Evolutionary conservation across 352 stramenopile species (phyloP), one percentile per base, ranked within the genome.

Genomic region (Pythium aristosporum): DNA sequence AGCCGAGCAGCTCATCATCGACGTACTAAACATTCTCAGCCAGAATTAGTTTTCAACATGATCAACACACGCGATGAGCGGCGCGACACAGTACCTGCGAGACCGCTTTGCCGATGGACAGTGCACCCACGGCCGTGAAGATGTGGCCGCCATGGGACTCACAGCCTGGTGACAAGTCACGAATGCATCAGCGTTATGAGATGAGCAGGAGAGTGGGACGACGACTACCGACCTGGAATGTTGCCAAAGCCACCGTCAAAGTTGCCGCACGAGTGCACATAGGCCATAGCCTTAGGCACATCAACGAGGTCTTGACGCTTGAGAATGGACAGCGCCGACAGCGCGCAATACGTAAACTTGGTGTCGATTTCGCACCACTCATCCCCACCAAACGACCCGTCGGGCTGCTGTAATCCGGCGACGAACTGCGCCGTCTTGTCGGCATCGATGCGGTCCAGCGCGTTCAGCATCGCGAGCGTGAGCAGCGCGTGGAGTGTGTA

Each of bases 401-500:
- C 97, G 0, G 72, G 60, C 73, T 99, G 93, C 80, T 99, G 97
- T 41, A 99, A 72, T 10, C 79, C 77, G 16, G 84, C 77, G 20
- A 99, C 82, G 76, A 85, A 98, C 18, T 47, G 42, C 10, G 86
- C 84, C 16, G 90, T 86, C 61, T 95, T 85, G 63, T 96, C 74
- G 15, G 72, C 68, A 49, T 98, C 73, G 66, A 98, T 79, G 65
- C 74, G 66, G 23, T 97, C 77, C 16, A 98, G 70, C 16, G 80
- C 81, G 60, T 91, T 85, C 21, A 96, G 87, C 70, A 99, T 97
- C 21, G 96, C 92, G 37, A 99, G 79, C 56, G 99, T 97, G 70
- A 99, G 92, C 28, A 99, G 65, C 16, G 97, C 97, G 44, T 97
- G 98, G 34, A 99, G 74, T 57, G 98, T 99, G 75, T 99, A 99